Percentiles rank a stretch among this genome's conserved stretches.
Conservation (phyloP, 179 eudicot genomes). For the Spergularia azorica region DNA sequence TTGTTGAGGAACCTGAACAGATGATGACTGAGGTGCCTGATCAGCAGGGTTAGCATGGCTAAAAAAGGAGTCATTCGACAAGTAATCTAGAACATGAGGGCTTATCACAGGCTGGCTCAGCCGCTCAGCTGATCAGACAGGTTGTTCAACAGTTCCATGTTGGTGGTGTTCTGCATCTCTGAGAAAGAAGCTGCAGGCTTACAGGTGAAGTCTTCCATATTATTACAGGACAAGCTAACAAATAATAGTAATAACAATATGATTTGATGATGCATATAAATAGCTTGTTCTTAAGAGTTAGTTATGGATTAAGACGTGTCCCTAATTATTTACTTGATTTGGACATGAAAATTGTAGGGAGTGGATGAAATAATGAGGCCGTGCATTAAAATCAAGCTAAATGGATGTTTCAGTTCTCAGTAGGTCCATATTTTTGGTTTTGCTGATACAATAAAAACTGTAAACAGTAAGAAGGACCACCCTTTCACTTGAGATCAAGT, state of each 20-base stretch:
- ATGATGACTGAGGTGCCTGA: slow-evolving; percentile 10
- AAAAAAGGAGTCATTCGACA: slow-evolving; percentile 32
- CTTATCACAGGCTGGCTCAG: slow-evolving; percentile 24
- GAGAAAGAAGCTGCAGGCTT: slow-evolving; percentile 35
- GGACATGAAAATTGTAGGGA: background rate
- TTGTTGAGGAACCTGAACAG: slow-evolving; percentile 15
- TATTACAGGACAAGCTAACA: background rate
- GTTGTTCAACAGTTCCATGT: slow-evolving; percentile 42
- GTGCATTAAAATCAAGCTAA: background rate
- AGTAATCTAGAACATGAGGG: slow-evolving; percentile 35
- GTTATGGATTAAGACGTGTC: slow-evolving; percentile 17
- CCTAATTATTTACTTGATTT: slow-evolving; percentile 13
- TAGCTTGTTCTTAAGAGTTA: slow-evolving; percentile 12
- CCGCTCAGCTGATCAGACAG: slow-evolving; percentile 23
- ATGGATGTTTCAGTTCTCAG: slow-evolving; percentile 20
- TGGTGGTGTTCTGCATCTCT: slow-evolving; percentile 31
- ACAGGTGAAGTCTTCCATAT: slow-evolving; percentile 40
- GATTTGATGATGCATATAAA: slow-evolving; percentile 18
- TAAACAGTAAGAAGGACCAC: slow-evolving; percentile 39
- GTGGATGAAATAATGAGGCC: slow-evolving; percentile 17
- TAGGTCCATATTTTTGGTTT: slow-evolving; percentile 37
- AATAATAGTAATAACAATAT: background rate
- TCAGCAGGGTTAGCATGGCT: slow-evolving; percentile 17
- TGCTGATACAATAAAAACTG: slow-evolving; percentile 10
- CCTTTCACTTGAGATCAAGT: slow-evolving; percentile 27